A percentile compares a stretch with the other conserved stretches of the same genome.
These are phyloP conservation scores for Ampelomyces quisqualis DNA, from an alignment of 2,329 filamentous ascomycete species.

Conservation along the genomic window DNA sequence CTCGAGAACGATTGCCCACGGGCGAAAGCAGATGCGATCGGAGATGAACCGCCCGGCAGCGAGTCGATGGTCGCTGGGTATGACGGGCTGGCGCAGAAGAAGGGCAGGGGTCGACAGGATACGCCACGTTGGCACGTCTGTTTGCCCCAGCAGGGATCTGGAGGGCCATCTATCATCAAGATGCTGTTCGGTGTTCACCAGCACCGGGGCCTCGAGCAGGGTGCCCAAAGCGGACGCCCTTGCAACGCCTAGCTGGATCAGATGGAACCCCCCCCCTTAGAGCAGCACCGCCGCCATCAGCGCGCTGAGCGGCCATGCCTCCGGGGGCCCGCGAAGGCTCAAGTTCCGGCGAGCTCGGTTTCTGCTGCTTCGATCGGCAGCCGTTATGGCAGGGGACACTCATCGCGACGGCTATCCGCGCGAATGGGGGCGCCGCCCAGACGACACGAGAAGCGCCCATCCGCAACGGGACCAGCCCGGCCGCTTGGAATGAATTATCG, in stretches of 20 bases:
- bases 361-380: slow-evolving; percentile 20
- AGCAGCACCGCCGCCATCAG: slow-evolving; percentile 9
- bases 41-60: slow-evolving; percentile 40
- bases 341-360: not conserved
- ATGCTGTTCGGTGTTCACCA: slow-evolving; percentile 15
- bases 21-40: slow-evolving; percentile 41
- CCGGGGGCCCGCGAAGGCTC: slow-evolving; percentile 11
- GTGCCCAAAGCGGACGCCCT: slow-evolving; percentile 20
- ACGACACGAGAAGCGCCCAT: slow-evolving; percentile 23
- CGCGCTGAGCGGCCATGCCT: slow-evolving; percentile 9
- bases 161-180: slow-evolving; percentile 15
- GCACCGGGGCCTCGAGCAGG: slow-evolving; percentile 7
- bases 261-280: slow-evolving; percentile 15
- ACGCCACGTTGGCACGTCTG: slow-evolving; percentile 23
- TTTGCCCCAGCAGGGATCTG: slow-evolving; percentile 19
- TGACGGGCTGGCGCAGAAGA: slow-evolving; percentile 25
- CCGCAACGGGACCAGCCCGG: slow-evolving; percentile 19
- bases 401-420: slow-evolving; percentile 24
- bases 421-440: slow-evolving; percentile 23
- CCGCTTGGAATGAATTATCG: slow-evolving; percentile 22
- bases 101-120: slow-evolving; percentile 14
- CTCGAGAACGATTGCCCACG: slow-evolving; percentile 18
- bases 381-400: slow-evolving; percentile 24
- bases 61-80: slow-evolving; percentile 27
- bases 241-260: slow-evolving; percentile 23